These are phyloP conservation scores for Penicillium sp. DNA, from an alignment of 2,329 filamentous ascomycete species.

Conservation along the genomic window DNA sequence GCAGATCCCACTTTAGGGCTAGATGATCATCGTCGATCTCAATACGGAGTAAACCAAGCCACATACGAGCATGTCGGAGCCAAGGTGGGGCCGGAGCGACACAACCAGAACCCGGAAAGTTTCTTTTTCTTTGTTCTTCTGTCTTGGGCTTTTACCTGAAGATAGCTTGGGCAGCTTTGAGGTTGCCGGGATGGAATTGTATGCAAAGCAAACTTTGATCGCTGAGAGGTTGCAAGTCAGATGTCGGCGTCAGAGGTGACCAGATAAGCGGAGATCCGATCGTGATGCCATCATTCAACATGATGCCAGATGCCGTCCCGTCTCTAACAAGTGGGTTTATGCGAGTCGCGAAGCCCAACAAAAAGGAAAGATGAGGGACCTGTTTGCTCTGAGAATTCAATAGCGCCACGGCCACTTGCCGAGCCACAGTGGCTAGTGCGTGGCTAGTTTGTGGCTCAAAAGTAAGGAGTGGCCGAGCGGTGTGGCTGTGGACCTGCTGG, in stretches of 20 bases:
- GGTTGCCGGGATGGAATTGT: background rate
- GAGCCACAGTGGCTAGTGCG: slow-evolving; percentile 17
- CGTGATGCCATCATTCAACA: background rate
- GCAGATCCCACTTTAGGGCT: slow-evolving; percentile 2
- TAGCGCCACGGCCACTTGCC: slow-evolving; percentile 17
- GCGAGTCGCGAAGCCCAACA: slow-evolving; percentile 5
- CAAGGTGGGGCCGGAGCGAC: background rate
- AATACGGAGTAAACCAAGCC: background rate
- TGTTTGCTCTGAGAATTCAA: slow-evolving; percentile 5
- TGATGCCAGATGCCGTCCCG: background rate
- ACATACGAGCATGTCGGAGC: background rate
- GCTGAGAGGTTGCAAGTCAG: background rate
- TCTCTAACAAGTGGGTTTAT: background rate
- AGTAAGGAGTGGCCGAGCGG: slow-evolving; percentile 21
- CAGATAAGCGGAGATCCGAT: slow-evolving; percentile 1
- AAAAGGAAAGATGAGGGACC: slow-evolving; percentile 10
- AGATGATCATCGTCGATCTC: slow-evolving; percentile 21
- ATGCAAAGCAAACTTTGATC: background rate
- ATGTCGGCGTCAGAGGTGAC: background rate
- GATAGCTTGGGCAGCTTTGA: background rate
- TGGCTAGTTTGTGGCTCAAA: slow-evolving; percentile 12
- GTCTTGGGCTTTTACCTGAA: background rate
- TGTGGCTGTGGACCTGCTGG: slow-evolving; percentile 19
- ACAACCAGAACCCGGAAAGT: background rate
- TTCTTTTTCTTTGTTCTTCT: background rate